These are phyloP conservation scores for Osmozyma mogii DNA, from an alignment of 805 yeast genomes.

Conservation along the genomic window DNA sequence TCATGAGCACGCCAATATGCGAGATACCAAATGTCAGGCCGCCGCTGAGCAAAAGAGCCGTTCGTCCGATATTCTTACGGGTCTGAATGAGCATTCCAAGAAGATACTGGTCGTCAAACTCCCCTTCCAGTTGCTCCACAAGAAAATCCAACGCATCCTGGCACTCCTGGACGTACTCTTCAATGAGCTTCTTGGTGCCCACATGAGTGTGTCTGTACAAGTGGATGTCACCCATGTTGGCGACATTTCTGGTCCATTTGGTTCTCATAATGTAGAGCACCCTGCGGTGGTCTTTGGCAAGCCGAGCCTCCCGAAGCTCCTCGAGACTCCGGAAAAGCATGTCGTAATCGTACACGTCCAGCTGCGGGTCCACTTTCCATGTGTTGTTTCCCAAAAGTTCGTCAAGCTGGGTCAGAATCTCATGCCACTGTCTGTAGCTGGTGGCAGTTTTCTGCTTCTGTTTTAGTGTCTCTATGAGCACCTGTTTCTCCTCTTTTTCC, in stretches of 20 bases:
- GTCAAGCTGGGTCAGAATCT: constrained; percentile 57
- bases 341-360: constrained; percentile 67
- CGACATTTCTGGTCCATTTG: constrained; percentile 76
- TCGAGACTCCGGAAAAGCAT: constrained; percentile 44
- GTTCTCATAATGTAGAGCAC: constrained; percentile 74
- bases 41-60: constrained; percentile 91
- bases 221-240: constrained; percentile 76
- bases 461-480: constrained; percentile 16
- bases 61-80: constrained; percentile 84
- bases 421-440: constrained; percentile 58
- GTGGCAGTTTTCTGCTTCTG: constrained; percentile 28
- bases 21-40: constrained; percentile 92
- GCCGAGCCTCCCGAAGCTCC: constrained; percentile 55
- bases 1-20: constrained; percentile 85
- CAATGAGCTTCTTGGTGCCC: constrained; percentile 81
- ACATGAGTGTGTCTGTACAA: constrained; percentile 71
- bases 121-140: constrained; percentile 28
- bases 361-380: constrained; percentile 64
- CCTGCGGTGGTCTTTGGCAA: constrained; percentile 46
- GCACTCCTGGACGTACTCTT: constrained; percentile 78
- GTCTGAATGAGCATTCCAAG: constrained; percentile 80
- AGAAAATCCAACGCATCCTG: constrained; percentile 36
- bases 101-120: constrained; percentile 59
- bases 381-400: constrained; percentile 48
- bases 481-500: constrained; percentile 7